phyloP scores from a whole-genome alignment of 1,139 yeast genomes.

The Zygoascus sp. region DNA sequence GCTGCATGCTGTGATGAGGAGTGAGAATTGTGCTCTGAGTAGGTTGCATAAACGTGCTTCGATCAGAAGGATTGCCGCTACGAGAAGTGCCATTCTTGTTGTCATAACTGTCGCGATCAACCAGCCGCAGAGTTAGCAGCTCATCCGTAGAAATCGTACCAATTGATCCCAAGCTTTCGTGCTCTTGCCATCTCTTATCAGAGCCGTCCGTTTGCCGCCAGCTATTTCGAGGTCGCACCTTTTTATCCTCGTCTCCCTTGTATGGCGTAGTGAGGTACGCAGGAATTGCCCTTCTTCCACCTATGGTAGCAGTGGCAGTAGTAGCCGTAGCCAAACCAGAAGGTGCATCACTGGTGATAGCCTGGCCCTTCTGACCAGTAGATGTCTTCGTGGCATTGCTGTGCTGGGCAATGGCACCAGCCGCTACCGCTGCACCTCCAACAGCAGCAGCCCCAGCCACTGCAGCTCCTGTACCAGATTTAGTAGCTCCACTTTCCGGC shows the following conservation, averaged over 20 bases:
- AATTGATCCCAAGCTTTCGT: slow-evolving; percentile 64
- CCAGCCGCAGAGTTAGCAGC: slow-evolving; percentile 71
- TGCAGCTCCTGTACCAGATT: slow-evolving; percentile 7
- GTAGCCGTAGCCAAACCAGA: neutral
- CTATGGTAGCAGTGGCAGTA: neutral
- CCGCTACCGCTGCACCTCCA: slow-evolving; percentile 25
- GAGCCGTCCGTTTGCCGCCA: slow-evolving; percentile 61
- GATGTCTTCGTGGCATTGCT: neutral
- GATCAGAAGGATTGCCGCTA: slow-evolving; percentile 3
- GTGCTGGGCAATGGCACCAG: slow-evolving; percentile 2
- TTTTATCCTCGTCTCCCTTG: slow-evolving; percentile 5
- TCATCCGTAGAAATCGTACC: slow-evolving; percentile 88
- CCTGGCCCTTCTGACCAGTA: neutral
- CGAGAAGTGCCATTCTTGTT: slow-evolving; percentile 11
- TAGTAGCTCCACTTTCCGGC: slow-evolving; percentile 1
- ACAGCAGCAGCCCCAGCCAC: slow-evolving; percentile 17
- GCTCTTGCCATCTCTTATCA: slow-evolving; percentile 42
- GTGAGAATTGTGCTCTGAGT: slow-evolving; percentile 27
- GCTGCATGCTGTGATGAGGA: slow-evolving; percentile 25
- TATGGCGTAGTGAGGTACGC: slow-evolving; percentile 2
- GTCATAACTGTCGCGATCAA: slow-evolving; percentile 32
- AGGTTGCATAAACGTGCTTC: slow-evolving; percentile 28
- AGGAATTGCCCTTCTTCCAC: neutral
- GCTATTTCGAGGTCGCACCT: slow-evolving; percentile 46
- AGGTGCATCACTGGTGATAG: slow-evolving; percentile 3